phyloP scores from a whole-genome alignment of 108 stramenopile species.

The Parmales sp. region DNA sequence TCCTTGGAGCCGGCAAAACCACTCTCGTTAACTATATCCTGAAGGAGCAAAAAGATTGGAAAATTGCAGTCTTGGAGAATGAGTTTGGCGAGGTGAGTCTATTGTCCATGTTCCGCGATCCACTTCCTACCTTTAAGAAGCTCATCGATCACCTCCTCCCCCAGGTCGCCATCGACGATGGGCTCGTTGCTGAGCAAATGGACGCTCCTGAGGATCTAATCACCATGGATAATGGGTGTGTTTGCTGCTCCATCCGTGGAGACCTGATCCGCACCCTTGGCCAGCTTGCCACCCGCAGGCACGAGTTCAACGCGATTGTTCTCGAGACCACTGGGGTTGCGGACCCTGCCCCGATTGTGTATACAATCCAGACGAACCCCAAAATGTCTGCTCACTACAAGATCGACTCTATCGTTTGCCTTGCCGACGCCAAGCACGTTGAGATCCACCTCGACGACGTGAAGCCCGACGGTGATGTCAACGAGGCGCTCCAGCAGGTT shows the following conservation, averaged over 20 bases:
- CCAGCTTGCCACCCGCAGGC: slow-evolving; percentile 68
- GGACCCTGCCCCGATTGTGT: slow-evolving; percentile 91
- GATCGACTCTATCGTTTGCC: slow-evolving; percentile 77
- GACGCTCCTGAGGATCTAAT: slow-evolving; percentile 90
- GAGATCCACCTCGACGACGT: slow-evolving; percentile 74
- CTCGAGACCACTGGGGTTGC: slow-evolving; percentile 91
- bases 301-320: slow-evolving; percentile 85
- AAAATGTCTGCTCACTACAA: slow-evolving; percentile 73
- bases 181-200: slow-evolving; percentile 51
- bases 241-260: slow-evolving; percentile 95
- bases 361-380: slow-evolving; percentile 86
- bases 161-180: slow-evolving; percentile 80
- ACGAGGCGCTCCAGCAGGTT: slow-evolving; percentile 90
- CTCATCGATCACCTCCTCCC: too few relatives aligned
- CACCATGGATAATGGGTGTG: slow-evolving; percentile 99
- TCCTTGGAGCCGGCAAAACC: slow-evolving; percentile 93
- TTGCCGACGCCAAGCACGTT: slow-evolving; percentile 86
- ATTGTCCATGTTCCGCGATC: too few relatives aligned
- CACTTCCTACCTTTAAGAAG: too few relatives aligned
- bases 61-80: slow-evolving; percentile 96
- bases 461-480: slow-evolving; percentile 74
- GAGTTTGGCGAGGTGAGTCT: slow-evolving; percentile 82
- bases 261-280: slow-evolving; percentile 91
- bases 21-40: slow-evolving; percentile 97
- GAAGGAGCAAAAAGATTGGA: slow-evolving; percentile 89